phyloP scores from a whole-genome alignment of 2,329 filamentous ascomycete genomes.

The Shiraia sp. region DNA sequence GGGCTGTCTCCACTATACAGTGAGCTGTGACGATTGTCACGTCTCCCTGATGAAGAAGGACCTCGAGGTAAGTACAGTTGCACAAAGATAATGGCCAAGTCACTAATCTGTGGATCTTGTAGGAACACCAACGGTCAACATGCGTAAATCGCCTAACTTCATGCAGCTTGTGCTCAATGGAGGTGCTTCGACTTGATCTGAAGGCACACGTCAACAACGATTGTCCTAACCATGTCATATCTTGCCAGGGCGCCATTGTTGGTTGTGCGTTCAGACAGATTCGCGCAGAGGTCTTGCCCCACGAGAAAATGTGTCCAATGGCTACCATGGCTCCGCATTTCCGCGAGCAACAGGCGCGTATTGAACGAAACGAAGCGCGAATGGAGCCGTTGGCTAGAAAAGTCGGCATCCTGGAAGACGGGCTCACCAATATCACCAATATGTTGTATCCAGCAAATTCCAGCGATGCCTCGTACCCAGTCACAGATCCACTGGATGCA shows the following conservation, averaged over 20 bases:
- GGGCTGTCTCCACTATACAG: slow-evolving; percentile 59
- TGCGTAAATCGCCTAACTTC: slow-evolving; percentile 55
- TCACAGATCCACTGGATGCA: slow-evolving; percentile 39
- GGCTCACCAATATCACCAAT: slow-evolving; percentile 48
- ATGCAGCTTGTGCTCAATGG: slow-evolving; percentile 49
- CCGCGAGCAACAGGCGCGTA: slow-evolving; percentile 46
- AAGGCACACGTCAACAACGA: slow-evolving; percentile 45
- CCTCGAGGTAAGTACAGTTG: slow-evolving; percentile 48
- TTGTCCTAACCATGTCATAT: slow-evolving; percentile 48
- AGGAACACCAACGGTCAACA: slow-evolving; percentile 50
- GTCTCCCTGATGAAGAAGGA: slow-evolving; percentile 59
- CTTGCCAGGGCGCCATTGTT: slow-evolving; percentile 49
- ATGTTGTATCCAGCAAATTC: slow-evolving; percentile 45
- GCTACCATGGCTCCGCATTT: slow-evolving; percentile 53
- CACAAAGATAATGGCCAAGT: slow-evolving; percentile 13
- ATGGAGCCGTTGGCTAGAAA: slow-evolving; percentile 50
- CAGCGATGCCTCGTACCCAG: slow-evolving; percentile 35
- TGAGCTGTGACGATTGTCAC: slow-evolving; percentile 58
- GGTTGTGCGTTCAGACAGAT: slow-evolving; percentile 49
- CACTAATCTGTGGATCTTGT: slow-evolving; percentile 30
- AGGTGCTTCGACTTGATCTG: slow-evolving; percentile 49
- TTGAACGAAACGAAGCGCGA: slow-evolving; percentile 50
- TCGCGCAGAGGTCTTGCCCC: slow-evolving; percentile 44
- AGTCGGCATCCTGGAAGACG: slow-evolving; percentile 50
- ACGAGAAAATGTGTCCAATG: slow-evolving; percentile 50